These are phyloP conservation scores for Xanthoparmelia taractica DNA, from an alignment of 495 filamentous ascomycete genomes.

Conservation along the genomic window DNA sequence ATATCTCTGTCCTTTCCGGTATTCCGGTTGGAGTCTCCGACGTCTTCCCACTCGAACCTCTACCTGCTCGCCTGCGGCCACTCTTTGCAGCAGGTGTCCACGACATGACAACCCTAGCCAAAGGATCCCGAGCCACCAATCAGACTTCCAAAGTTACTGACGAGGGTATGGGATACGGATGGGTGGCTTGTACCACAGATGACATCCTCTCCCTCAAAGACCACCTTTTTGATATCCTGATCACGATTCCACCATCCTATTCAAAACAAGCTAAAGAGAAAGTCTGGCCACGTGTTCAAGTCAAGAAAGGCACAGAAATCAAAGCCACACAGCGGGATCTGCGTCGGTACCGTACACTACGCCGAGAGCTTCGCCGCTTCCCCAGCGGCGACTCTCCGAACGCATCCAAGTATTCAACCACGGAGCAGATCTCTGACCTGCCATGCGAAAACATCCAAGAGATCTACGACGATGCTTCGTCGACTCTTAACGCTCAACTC, in stretches of 20 bases:
- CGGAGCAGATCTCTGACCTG: background rate
- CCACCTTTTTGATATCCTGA: slow-evolving; percentile 77
- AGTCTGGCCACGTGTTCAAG: slow-evolving; percentile 68
- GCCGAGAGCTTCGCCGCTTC: slow-evolving; percentile 53
- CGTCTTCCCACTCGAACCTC: slow-evolving; percentile 52
- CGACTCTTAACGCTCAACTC: slow-evolving; percentile 37
- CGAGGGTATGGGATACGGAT: slow-evolving; percentile 54
- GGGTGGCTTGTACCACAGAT: slow-evolving; percentile 94
- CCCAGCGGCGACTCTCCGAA: slow-evolving; percentile 35
- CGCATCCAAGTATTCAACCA: slow-evolving; percentile 33
- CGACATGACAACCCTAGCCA: slow-evolving; percentile 68
- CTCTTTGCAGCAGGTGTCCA: slow-evolving; percentile 88
- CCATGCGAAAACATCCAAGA: slow-evolving; percentile 12
- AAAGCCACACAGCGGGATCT: slow-evolving; percentile 89
- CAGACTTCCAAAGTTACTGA: slow-evolving; percentile 15
- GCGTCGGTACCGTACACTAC: slow-evolving; percentile 67
- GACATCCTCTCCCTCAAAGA: slow-evolving; percentile 79
- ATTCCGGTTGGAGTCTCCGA: slow-evolving; percentile 58
- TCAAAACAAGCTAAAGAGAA: slow-evolving; percentile 49
- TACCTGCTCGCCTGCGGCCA: slow-evolving; percentile 58
- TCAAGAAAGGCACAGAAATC: slow-evolving; percentile 51
- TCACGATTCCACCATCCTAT: slow-evolving; percentile 64
- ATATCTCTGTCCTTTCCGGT: slow-evolving; percentile 82
- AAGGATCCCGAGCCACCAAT: slow-evolving; percentile 35
- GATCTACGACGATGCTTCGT: slow-evolving; percentile 36